Base-by-base conservation (phyloP, 768 basidiomycete species). In the Podaxis pistillaris region DNA sequence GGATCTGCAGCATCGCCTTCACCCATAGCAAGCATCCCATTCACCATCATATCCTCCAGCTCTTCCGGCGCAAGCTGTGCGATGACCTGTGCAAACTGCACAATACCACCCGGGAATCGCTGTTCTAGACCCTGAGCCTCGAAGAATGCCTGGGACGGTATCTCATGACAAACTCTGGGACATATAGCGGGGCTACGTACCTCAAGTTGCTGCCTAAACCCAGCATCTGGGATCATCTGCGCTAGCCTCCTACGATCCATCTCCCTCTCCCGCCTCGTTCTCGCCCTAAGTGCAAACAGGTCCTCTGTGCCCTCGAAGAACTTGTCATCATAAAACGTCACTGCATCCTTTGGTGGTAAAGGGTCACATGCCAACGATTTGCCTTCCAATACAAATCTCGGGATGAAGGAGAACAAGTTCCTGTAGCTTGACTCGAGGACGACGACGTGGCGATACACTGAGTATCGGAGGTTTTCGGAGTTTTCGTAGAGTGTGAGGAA, bases 281-380 rank as follows among this genome's bases (percentile, higher is more conserved):
- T 74, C 46, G 73, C 63, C 46, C 74, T 73, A 50, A 69, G 56
- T 19, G 77, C 70, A 55, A 83, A 78, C 15, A 78, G 60, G 65
- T 89, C 87, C 56, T 87, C 86, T 2, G 81, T 76, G 1, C 85
- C 84, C 15, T 73, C 76, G 76, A 98, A 96, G 75, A 95, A 97
- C n/a, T 72, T 72, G 3, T 81, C 76, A 64, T 94, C 81, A 74
- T 97, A 97, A 44, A 68, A 70, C 37, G 81, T 89, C 1, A 86
- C 68, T 2, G 82, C 74, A 0, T 82, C 81, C 5, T 74, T 75
- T 0, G 96, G 95, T 0, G 96, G 94, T 2, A 96, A 77, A 0
- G 96, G 95, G 69, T 98, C 96, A 67, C 89, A 97, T 8, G 89
- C 86, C 64, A 92, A 77, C 5, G 85, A 80, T 60, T 85, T 83